Base-by-base conservation (phyloP, 805 yeast species). In the Metschnikowia reukaufii region DNA sequence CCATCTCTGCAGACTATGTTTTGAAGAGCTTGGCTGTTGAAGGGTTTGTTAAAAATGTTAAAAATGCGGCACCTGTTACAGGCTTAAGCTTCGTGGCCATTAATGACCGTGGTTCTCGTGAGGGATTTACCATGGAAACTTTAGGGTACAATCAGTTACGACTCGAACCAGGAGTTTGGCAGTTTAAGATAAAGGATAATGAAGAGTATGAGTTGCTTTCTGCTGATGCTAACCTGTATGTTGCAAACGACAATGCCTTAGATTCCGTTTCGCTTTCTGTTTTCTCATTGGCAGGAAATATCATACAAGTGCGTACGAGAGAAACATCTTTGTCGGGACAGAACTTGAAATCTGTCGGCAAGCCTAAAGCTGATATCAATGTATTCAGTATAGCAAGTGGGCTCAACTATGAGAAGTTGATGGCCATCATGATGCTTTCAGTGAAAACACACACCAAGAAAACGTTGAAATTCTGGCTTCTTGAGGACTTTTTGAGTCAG, bases 371-470 rank as follows among this genome's bases (percentile, higher is more conserved):
- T 0, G 86, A 82, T 12, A 78, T 88, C 38, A 88, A 88, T 61
- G 83, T 88, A 32, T 89, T 88, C 67, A 77, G 91, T 0, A 83
- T 88, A 35, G 92, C 96, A 0, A 82, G 91, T 53, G 96, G 96
- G 0, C 88, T 82, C 52, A 64, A 82, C 32, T 88, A 88, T 62
- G 96, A 88, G 61, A 68, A 88, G 50, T 77, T 88, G 39, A 57
- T 85, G 47, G 74, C 84, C 13, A 84, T 85, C n/a, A 88, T 88
- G 96, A 83, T 84, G 44, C 81, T 81, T 0, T 85, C 94, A 3
- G 91, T 88, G 1, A 80, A 79, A 78, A 69, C 71, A 21, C 82
- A 84, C 53, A 68, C 80, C 1, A 80, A 79, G 42, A 71, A 82
- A 0, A 55, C 51, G 43, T 83, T 88, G 21, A 87, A 84, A 61